A percentile compares a stretch with the other conserved stretches of the same genome.
phyloP scores from a whole-genome alignment of 768 basidiomycete genomes.

The Phaeotremella skinneri region DNA sequence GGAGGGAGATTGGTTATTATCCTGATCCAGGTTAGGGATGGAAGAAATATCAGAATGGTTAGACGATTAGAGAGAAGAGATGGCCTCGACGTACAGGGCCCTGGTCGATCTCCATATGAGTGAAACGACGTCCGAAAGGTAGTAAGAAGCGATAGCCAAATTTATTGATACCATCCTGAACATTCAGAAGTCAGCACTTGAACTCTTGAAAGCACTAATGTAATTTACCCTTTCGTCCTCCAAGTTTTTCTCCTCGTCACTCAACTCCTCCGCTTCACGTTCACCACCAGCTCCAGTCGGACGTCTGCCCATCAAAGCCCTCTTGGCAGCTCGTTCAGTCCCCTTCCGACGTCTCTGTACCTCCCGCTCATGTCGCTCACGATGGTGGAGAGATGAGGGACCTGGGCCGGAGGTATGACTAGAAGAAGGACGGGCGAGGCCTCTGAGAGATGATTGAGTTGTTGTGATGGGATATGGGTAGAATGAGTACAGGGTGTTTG shows the following conservation, averaged over 20 bases:
- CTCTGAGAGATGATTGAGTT: slow-evolving; percentile 18
- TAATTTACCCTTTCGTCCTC: slow-evolving; percentile 42
- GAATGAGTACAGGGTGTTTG: slow-evolving; percentile 29
- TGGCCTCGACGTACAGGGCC: slow-evolving; percentile 25
- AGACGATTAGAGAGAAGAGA: neutral
- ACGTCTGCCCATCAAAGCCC: slow-evolving; percentile 36
- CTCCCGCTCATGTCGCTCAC: neutral
- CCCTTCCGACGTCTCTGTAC: neutral
- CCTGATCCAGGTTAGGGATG: neutral
- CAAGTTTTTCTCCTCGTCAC: slow-evolving; percentile 32
- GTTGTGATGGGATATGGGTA: slow-evolving; percentile 30
- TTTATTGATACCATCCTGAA: slow-evolving; percentile 21
- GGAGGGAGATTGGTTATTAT: slow-evolving; percentile 24
- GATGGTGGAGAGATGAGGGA: slow-evolving; percentile 1
- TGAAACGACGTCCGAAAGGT: slow-evolving; percentile 36
- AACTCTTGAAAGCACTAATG: neutral
- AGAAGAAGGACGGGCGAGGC: slow-evolving; percentile 8
- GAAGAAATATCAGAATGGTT: neutral
- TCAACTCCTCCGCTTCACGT: slow-evolving; percentile 33
- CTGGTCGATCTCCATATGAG: slow-evolving; percentile 45
- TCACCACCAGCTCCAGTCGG: slow-evolving; percentile 30
- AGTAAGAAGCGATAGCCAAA: slow-evolving; percentile 45
- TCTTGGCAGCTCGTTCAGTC: slow-evolving; percentile 14
- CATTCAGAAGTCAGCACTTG: neutral
- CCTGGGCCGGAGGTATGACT: slow-evolving; percentile 8